Evolutionary conservation across 2,329 filamentous ascomycete genomes (phyloP).

Genomic region (Blastomyces parvus): DNA sequence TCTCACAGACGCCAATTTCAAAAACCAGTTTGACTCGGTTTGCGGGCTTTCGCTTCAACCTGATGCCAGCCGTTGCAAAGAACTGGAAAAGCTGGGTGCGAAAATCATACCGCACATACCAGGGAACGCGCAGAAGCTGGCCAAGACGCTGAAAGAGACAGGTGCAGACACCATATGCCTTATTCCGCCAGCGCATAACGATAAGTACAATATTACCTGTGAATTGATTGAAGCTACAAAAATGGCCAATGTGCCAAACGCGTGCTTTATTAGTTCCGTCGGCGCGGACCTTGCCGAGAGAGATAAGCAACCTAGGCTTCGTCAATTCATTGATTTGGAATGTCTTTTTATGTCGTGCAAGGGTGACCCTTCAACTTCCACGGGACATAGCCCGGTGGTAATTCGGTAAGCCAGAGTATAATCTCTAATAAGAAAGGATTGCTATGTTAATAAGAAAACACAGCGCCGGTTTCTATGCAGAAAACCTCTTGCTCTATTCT

Average conservation of each 20-base stretch:
- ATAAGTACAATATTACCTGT: constrained; percentile 39
- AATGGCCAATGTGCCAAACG: constrained; percentile 38
- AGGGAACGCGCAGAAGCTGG: constrained; percentile 34
- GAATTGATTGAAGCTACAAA: constrained; percentile 41
- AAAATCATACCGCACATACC: constrained; percentile 36
- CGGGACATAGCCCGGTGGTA: constrained; percentile 39
- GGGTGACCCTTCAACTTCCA: constrained; percentile 32
- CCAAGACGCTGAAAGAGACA: constrained; percentile 33
- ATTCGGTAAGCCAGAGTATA: constrained; percentile 32
- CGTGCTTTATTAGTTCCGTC: constrained; percentile 41
- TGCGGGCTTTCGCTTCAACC: constrained; percentile 33
- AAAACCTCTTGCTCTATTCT: constrained; percentile 43
- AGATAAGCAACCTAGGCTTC: constrained; percentile 40
- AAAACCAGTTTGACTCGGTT: constrained; percentile 34
- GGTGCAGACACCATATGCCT: constrained; percentile 43
- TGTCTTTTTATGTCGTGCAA: constrained; percentile 35
- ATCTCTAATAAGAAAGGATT: not conserved
- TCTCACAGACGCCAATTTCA: constrained; percentile 38
- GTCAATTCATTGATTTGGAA: constrained; percentile 46
- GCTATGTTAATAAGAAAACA: not conserved
- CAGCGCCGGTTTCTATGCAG: constrained; percentile 44
- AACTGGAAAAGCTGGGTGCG: constrained; percentile 36
- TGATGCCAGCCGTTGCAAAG: constrained; percentile 29
- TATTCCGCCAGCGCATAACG: constrained; percentile 39
- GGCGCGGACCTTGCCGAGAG: constrained; percentile 44